Conservation (phyloP, 768 basidiomycete species). For the Leccinum longicurvipes region DNA sequence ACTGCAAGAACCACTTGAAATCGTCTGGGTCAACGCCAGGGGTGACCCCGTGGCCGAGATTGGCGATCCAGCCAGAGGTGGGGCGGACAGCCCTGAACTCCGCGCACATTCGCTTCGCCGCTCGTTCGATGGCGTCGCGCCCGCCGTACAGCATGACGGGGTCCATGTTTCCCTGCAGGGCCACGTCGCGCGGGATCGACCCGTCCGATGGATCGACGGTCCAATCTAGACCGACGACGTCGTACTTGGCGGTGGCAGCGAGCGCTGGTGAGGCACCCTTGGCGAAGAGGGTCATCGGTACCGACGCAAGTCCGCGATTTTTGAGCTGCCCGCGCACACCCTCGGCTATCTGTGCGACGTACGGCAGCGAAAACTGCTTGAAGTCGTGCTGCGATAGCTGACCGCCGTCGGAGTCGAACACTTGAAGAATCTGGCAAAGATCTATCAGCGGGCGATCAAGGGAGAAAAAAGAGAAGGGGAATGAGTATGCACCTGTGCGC, state of each 20-base stretch:
- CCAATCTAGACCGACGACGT: conserved; percentile 93
- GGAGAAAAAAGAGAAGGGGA: not conserved
- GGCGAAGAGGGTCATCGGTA: conserved; percentile 90
- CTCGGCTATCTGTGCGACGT: conserved; percentile 66
- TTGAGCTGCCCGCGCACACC: conserved; percentile 61
- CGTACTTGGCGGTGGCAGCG: conserved; percentile 69
- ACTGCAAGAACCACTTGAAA: conserved; percentile 86
- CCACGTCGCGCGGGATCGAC: conserved; percentile 58
- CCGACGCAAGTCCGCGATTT: conserved; percentile 48
- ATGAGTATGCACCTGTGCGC: conserved; percentile 77
- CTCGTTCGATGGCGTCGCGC: conserved; percentile 76
- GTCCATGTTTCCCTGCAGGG: conserved; percentile 92
- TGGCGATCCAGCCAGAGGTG: conserved; percentile 87
- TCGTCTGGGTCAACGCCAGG: conserved; percentile 95
- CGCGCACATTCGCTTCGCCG: conserved; percentile 79
- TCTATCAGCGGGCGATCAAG: not conserved
- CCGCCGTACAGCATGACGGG: conserved; percentile 86
- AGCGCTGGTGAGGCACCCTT: conserved; percentile 88
- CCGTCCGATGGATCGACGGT: conserved; percentile 67
- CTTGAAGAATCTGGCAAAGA: conserved; percentile 73
- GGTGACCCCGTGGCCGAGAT: conserved; percentile 96
- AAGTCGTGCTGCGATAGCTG: conserved; percentile 92
- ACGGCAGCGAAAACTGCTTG: conserved; percentile 75
- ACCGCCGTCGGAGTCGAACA: conserved; percentile 96
- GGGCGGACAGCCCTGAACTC: conserved; percentile 58